phyloP scores from a whole-genome alignment of 2,329 filamentous ascomycete species.

The Fusarium tricinctum region DNA sequence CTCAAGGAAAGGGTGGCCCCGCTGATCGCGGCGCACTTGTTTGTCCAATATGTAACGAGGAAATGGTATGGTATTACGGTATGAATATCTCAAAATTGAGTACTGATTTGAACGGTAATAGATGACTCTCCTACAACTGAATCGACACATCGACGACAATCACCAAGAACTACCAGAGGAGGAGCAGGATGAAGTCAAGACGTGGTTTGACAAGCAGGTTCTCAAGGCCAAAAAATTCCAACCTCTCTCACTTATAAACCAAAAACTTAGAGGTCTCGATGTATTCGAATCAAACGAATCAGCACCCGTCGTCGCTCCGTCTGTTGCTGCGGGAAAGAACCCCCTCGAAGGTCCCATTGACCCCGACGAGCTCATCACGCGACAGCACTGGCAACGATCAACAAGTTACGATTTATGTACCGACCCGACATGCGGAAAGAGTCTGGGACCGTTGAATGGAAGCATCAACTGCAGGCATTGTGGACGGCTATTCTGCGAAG shows the following conservation, averaged over 20 bases:
- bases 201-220: constrained; percentile 96
- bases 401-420: constrained; percentile 84
- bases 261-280: constrained; percentile 91
- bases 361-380: constrained; percentile 90
- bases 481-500: constrained; percentile 93
- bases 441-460: constrained; percentile 82
- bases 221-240: constrained; percentile 94
- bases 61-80: constrained; percentile 79
- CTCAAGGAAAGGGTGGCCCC: constrained; percentile 66
- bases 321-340: constrained; percentile 56
- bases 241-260: constrained; percentile 89
- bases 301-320: constrained; percentile 51
- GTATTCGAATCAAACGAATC: constrained; percentile 94
- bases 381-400: constrained; percentile 88
- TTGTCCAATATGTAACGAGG: constrained; percentile 98
- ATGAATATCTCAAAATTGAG: constrained; percentile 24
- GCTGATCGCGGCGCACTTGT: constrained; percentile 73
- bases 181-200: constrained; percentile 94
- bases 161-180: constrained; percentile 91
- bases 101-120: constrained; percentile 52
- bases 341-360: constrained; percentile 67
- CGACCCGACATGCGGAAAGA: constrained; percentile 86
- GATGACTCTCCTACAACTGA: constrained; percentile 93
- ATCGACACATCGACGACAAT: constrained; percentile 85
- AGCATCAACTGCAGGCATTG: constrained; percentile 95